Conservation (phyloP, 75 land plant species). For the Isoetes taiwanensis region DNA sequence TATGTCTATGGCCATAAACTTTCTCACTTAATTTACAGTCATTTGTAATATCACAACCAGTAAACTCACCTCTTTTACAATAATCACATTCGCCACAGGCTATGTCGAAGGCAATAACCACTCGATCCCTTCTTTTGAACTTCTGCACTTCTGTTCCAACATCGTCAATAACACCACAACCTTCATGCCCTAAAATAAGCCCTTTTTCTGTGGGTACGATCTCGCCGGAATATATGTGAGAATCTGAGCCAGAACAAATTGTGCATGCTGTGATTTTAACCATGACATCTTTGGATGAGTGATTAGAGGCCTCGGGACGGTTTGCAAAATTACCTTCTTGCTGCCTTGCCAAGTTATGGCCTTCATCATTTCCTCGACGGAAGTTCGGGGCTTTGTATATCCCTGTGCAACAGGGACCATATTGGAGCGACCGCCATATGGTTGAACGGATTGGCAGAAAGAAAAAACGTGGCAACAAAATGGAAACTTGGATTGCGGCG, state of each 20-base stretch:
- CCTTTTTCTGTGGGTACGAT: slow-evolving; percentile 13
- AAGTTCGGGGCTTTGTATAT: too few species aligned
- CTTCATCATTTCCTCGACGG: too few species aligned
- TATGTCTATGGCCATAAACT: background rate
- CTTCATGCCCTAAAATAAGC: slow-evolving; percentile 15
- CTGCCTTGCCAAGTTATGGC: too few species aligned
- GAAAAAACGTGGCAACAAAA: too few species aligned
- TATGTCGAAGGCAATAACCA: slow-evolving; percentile 14
- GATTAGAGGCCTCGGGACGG: too few species aligned
- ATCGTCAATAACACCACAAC: slow-evolving; percentile 12
- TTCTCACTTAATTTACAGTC: background rate
- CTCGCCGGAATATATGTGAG: slow-evolving; percentile 13
- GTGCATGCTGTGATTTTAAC: slow-evolving; percentile 8
- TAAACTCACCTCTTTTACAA: slow-evolving; percentile 5
- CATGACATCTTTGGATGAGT: slow-evolving; percentile 8
- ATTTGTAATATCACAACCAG: slow-evolving; percentile 20
- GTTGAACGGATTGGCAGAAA: too few species aligned
- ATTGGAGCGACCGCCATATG: too few species aligned
- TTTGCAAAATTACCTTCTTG: too few species aligned
- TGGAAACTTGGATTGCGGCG: too few species aligned
- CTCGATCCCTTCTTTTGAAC: slow-evolving; percentile 15
- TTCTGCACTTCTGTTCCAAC: slow-evolving; percentile 13
- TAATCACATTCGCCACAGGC: slow-evolving; percentile 15
- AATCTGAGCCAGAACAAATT: slow-evolving; percentile 19
- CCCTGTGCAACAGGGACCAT: too few species aligned